These are phyloP conservation scores for Eucalyptus dawsonii DNA, from an alignment of 345 rosid genomes.

Conservation along the genomic window DNA sequence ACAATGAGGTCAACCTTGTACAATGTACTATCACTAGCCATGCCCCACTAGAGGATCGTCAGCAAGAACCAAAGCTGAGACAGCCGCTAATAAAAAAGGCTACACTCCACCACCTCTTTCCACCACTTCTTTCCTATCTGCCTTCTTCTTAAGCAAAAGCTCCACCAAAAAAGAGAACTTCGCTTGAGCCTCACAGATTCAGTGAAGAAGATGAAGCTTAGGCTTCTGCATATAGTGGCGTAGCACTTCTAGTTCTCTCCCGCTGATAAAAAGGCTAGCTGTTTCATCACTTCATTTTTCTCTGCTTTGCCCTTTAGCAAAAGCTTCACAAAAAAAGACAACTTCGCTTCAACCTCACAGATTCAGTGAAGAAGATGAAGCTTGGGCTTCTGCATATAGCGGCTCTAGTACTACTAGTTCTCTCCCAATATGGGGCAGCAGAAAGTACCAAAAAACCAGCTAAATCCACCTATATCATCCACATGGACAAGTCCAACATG, in stretches of 20 bases:
- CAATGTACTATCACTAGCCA: background rate
- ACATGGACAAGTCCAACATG: slow-evolving; percentile 47
- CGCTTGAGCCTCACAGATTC: background rate
- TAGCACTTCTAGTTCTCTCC: slow-evolving; percentile 5
- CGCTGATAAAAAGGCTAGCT: background rate
- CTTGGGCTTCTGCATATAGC: background rate
- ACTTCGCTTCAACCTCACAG: background rate
- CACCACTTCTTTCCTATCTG: background rate
- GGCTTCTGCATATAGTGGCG: background rate
- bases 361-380: background rate
- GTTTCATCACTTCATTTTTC: background rate
- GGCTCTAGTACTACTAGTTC: slow-evolving; percentile 3
- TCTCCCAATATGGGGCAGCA: background rate
- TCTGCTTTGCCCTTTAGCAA: background rate
- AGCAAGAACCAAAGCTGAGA: background rate
- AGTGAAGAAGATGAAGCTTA: background rate
- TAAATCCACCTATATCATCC: slow-evolving; percentile 41
- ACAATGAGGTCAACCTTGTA: background rate
- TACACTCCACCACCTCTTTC: background rate
- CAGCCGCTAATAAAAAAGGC: background rate
- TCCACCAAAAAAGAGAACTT: background rate
- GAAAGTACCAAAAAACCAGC: slow-evolving; percentile 12
- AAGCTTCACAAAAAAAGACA: background rate
- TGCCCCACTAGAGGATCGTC: background rate
- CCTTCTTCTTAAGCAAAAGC: background rate